These are phyloP conservation scores for Suillus subaureus DNA, from an alignment of 768 basidiomycete genomes.

Conservation along the genomic window DNA sequence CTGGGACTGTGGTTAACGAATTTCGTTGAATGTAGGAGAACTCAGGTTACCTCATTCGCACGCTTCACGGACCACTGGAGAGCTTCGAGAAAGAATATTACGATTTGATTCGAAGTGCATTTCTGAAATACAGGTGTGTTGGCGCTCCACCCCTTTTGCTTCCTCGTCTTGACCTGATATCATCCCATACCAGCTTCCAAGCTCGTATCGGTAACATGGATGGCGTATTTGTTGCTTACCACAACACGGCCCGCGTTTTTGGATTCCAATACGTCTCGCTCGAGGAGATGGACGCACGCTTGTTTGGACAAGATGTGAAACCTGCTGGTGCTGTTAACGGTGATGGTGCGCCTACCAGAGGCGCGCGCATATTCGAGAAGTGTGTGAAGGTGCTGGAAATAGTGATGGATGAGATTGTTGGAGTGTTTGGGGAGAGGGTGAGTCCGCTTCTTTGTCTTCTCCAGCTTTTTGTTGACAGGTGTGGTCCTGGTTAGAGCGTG, in stretches of 20 bases:
- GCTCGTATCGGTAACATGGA: conserved; percentile 97
- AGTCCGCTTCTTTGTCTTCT: conserved; percentile 21
- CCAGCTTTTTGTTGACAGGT: background rate
- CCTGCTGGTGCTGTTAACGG: conserved; percentile 27
- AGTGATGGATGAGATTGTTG: conserved; percentile 57
- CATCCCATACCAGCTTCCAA: conserved; percentile 70
- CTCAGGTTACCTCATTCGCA: conserved; percentile 74
- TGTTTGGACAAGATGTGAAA: conserved; percentile 56
- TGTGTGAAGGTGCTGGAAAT: conserved; percentile 72
- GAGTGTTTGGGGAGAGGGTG: conserved; percentile 69
- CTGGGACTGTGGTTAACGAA: background rate
- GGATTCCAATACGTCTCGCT: conserved; percentile 94
- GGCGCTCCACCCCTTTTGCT: background rate
- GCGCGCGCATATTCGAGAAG: conserved; percentile 74
- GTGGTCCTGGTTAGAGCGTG: conserved; percentile 47
- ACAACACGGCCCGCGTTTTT: conserved; percentile 84
- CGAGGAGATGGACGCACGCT: conserved; percentile 80
- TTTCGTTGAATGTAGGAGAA: conserved; percentile 55
- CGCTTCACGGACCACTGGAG: conserved; percentile 60
- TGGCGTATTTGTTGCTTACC: conserved; percentile 86
- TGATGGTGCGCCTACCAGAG: conserved; percentile 36
- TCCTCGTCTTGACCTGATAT: conserved; percentile 1
- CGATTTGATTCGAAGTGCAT: conserved; percentile 91
- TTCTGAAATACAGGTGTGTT: conserved; percentile 86
- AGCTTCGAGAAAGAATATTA: conserved; percentile 96